Conservation (phyloP, 2,329 filamentous ascomycete genomes). For the Ophiostoma montium region DNA sequence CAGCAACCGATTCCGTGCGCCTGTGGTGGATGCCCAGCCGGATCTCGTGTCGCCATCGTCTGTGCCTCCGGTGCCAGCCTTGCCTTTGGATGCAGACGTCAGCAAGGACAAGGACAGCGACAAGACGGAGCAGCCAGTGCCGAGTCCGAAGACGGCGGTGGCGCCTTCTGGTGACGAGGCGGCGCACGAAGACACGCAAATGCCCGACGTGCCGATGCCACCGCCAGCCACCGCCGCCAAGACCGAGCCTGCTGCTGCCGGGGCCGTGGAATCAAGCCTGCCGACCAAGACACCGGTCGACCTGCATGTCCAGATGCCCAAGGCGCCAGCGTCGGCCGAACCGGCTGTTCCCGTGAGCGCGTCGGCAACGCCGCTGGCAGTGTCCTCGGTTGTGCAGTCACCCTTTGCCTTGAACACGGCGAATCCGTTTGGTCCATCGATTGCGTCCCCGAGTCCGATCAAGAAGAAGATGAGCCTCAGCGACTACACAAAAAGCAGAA, state of each 20-base stretch:
- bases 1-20: conserved; percentile 31
- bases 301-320: conserved; percentile 41
- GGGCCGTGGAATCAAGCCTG: not conserved
- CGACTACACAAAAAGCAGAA: conserved; percentile 49
- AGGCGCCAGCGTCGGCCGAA: conserved; percentile 21
- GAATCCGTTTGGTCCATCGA: conserved; percentile 27
- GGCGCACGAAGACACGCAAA: not conserved
- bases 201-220: not conserved
- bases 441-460: conserved; percentile 40
- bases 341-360: conserved; percentile 19
- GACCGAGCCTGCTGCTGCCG: conserved; percentile 2
- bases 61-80: not conserved
- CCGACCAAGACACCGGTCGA: conserved; percentile 29
- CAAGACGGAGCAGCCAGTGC: not conserved
- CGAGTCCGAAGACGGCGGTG: no score
- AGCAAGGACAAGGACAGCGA: not conserved
- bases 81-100: not conserved
- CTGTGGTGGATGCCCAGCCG: conserved; percentile 19
- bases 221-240: not conserved
- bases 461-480: conserved; percentile 56
- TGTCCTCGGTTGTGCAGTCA: conserved; percentile 32
- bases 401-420: conserved; percentile 31
- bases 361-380: conserved; percentile 29
- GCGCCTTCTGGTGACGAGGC: not conserved
- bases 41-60: not conserved